Conservation (phyloP, 345 rosid species). For the Nasturtium officinale region DNA sequence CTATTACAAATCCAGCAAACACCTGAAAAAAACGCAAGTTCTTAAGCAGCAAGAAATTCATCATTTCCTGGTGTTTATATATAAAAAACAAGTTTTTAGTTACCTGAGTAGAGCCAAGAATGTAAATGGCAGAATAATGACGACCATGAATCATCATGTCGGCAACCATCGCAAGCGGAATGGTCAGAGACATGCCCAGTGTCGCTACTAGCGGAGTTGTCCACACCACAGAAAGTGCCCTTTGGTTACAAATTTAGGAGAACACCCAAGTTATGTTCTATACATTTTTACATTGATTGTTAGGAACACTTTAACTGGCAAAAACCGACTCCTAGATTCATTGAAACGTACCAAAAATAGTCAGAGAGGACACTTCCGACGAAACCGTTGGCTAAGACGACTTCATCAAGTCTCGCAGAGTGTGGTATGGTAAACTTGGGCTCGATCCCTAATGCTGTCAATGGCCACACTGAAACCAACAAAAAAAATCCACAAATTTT, state of each 20-base stretch:
- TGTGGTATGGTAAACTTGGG: constrained; percentile 95
- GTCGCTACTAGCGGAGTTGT: constrained; percentile 86
- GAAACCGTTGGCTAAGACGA: constrained; percentile 91
- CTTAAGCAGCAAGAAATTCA: constrained; percentile 4
- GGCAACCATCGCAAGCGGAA: constrained; percentile 87
- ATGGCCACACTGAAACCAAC: constrained; percentile 78
- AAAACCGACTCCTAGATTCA: too few species aligned
- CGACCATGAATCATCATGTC: constrained; percentile 79
- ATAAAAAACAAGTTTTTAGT: background rate
- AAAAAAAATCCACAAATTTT: constrained; percentile 11
- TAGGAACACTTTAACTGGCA: too few species aligned
- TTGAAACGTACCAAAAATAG: constrained; percentile 70
- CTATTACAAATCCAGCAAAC: constrained; percentile 93
- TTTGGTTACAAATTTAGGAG: constrained; percentile 33
- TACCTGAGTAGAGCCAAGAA: constrained; percentile 79
- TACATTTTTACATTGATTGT: background rate
- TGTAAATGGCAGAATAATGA: constrained; percentile 67
- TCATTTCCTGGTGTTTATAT: background rate
- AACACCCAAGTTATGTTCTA: background rate
- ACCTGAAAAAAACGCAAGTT: constrained; percentile 53
- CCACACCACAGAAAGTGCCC: constrained; percentile 90
- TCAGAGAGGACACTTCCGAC: constrained; percentile 98
- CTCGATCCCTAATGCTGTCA: constrained; percentile 94
- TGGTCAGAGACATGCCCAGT: constrained; percentile 77
- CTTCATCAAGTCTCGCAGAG: constrained; percentile 87